Percentiles rank a stretch among this genome's conserved stretches.
Evolutionary conservation across 1,139 yeast species (phyloP).

Genomic region (Pichia sp.): DNA sequence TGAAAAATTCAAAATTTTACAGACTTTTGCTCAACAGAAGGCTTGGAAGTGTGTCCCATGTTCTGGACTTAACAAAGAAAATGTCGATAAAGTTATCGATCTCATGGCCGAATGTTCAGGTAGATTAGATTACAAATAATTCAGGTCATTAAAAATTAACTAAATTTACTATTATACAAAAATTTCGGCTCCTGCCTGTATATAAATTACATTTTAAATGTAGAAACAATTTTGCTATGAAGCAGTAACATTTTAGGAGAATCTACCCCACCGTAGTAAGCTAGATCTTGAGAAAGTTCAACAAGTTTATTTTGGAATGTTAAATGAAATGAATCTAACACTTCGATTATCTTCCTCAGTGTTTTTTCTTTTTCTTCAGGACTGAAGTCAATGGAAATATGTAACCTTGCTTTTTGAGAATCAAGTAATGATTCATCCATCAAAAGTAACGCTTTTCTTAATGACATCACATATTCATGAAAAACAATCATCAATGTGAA

Average conservation of each 20-base stretch:
- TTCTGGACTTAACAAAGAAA: slow-evolving; percentile 69
- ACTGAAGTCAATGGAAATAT: slow-evolving; percentile 4
- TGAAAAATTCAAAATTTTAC: slow-evolving; percentile 39
- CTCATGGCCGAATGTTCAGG: slow-evolving; percentile 67
- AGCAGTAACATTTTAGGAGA: slow-evolving; percentile 50
- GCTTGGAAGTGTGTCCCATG: slow-evolving; percentile 76
- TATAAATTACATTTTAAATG: slow-evolving; percentile 13
- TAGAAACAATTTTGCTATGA: slow-evolving; percentile 17
- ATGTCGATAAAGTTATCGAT: slow-evolving; percentile 60
- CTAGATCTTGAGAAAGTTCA: slow-evolving; percentile 49
- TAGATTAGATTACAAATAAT: slow-evolving; percentile 14
- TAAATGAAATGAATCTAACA: slow-evolving; percentile 46
- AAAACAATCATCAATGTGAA: slow-evolving; percentile 47
- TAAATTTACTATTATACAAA: neutral
- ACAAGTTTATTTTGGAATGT: slow-evolving; percentile 50
- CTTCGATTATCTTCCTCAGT: slow-evolving; percentile 40
- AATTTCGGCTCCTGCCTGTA: neutral
- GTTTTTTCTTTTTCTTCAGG: slow-evolving; percentile 7
- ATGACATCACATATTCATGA: slow-evolving; percentile 47
- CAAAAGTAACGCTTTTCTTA: slow-evolving; percentile 51
- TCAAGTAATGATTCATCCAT: slow-evolving; percentile 43
- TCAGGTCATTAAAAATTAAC: neutral
- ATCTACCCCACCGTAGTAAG: slow-evolving; percentile 57
- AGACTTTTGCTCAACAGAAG: slow-evolving; percentile 35
- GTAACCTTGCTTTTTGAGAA: slow-evolving; percentile 26